These are phyloP conservation scores for Candida germanica DNA, from an alignment of 805 yeast genomes.

Conservation along the genomic window DNA sequence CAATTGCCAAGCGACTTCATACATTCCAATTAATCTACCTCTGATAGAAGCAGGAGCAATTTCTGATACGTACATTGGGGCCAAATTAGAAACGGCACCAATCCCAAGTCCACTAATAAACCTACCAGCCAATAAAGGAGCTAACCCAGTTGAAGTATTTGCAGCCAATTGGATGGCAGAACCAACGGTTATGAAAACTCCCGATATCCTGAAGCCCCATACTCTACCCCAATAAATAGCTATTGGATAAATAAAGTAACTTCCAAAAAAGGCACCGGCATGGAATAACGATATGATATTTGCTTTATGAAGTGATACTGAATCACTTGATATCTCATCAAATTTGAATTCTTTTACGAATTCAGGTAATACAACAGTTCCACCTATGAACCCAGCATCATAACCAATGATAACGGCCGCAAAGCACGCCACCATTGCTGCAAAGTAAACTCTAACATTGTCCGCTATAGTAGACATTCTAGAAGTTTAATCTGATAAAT, in stretches of 20 bases:
- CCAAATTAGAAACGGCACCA: constrained; percentile 49
- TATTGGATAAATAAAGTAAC: constrained; percentile 39
- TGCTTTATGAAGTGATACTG: constrained; percentile 28
- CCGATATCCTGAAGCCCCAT: constrained; percentile 33
- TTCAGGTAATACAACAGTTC: constrained; percentile 43
- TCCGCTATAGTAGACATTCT: too few species aligned
- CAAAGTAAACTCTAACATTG: constrained; percentile 40
- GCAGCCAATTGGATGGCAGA: constrained; percentile 38
- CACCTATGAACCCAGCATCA: constrained; percentile 54
- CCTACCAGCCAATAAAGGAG: constrained; percentile 44
- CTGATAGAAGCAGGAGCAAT: constrained; percentile 43
- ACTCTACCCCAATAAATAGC: constrained; percentile 40
- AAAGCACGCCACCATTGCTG: constrained; percentile 43
- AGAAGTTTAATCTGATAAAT: too few species aligned
- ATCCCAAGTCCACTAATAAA: constrained; percentile 51
- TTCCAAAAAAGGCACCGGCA: constrained; percentile 50
- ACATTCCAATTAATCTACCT: constrained; percentile 45
- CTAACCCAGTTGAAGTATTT: constrained; percentile 30
- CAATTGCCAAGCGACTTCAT: constrained; percentile 49
- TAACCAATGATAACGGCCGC: constrained; percentile 52
- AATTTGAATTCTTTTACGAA: constrained; percentile 44
- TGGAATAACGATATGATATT: constrained; percentile 48
- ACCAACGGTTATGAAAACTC: constrained; percentile 39
- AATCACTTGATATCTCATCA: constrained; percentile 22
- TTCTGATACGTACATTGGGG: constrained; percentile 48